Evolutionary conservation across 2,329 filamentous ascomycete species (phyloP).

Genomic region (Colletotrichum sp.): DNA sequence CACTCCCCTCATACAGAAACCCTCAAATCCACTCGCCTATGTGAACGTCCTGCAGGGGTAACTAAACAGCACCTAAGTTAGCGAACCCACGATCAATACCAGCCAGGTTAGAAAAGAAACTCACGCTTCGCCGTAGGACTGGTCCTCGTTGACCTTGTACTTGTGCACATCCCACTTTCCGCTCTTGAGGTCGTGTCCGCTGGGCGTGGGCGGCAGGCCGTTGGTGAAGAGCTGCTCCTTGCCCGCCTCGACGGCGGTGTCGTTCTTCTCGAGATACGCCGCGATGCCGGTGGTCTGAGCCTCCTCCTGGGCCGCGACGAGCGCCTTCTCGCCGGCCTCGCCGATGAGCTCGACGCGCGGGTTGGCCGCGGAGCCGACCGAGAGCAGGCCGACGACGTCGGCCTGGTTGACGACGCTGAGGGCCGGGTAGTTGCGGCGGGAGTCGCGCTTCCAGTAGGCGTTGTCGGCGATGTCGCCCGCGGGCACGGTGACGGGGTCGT

Average conservation of each 20-base stretch:
- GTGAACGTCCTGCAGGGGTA: conserved; percentile 71
- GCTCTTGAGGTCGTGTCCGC: conserved; percentile 63
- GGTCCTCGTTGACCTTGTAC: conserved; percentile 68
- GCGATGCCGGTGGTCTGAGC: conserved; percentile 76
- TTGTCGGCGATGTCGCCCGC: conserved; percentile 89
- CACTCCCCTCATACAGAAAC: conserved; percentile 25
- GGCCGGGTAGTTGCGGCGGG: conserved; percentile 80
- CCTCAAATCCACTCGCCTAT: conserved; percentile 38
- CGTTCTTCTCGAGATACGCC: conserved; percentile 72
- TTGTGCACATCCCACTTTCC: conserved; percentile 71
- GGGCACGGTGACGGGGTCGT: conserved; percentile 84
- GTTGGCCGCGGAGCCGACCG: conserved; percentile 78
- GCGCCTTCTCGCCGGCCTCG: conserved; percentile 63
- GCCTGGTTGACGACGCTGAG: conserved; percentile 82
- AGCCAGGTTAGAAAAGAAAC: conserved; percentile 37
- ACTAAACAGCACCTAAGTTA: conserved; percentile 41
- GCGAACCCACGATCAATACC: conserved; percentile 26
- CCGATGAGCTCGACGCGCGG: conserved; percentile 84
- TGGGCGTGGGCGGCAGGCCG: conserved; percentile 87
- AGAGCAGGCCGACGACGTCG: conserved; percentile 84
- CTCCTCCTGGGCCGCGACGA: conserved; percentile 79
- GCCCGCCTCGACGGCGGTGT: conserved; percentile 52
- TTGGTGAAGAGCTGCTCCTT: conserved; percentile 69
- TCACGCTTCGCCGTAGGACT: conserved; percentile 74
- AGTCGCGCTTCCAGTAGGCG: conserved; percentile 95